Evolutionary conservation across 2,329 filamentous ascomycete species (phyloP).

Genomic region (Dothistroma septosporum): DNA sequence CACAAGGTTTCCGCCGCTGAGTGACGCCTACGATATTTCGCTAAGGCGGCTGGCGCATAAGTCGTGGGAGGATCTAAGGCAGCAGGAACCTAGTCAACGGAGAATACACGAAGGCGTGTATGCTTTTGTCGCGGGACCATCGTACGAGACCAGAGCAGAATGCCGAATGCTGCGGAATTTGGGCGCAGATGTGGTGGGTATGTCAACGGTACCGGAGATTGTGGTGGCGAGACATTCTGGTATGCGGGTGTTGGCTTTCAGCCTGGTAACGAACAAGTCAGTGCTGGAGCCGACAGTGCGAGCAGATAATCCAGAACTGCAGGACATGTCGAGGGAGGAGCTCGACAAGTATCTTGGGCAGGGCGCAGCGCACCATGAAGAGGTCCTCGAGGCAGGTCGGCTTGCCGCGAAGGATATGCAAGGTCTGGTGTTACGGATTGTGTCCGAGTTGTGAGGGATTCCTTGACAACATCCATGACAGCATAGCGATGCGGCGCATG

Average conservation of each 20-base stretch:
- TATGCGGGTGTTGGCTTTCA: slow-evolving; percentile 61
- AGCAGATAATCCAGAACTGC: slow-evolving; percentile 54
- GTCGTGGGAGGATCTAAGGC: slow-evolving; percentile 51
- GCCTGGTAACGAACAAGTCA: slow-evolving; percentile 62
- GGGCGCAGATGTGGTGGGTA: slow-evolving; percentile 66
- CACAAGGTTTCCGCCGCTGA: slow-evolving; percentile 59
- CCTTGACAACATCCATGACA: slow-evolving; percentile 1
- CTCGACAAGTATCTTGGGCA: slow-evolving; percentile 53
- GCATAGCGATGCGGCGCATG: slow-evolving; percentile 8
- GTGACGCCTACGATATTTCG: slow-evolving; percentile 62
- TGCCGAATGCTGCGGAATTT: slow-evolving; percentile 58
- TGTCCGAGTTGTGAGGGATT: slow-evolving; percentile 38
- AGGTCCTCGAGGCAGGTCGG: slow-evolving; percentile 59
- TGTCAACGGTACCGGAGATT: slow-evolving; percentile 67
- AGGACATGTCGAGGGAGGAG: slow-evolving; percentile 48
- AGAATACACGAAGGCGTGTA: slow-evolving; percentile 62
- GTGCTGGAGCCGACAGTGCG: slow-evolving; percentile 56
- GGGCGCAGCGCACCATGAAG: slow-evolving; percentile 61
- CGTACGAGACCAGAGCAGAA: slow-evolving; percentile 63
- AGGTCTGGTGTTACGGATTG: slow-evolving; percentile 45
- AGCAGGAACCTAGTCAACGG: slow-evolving; percentile 43
- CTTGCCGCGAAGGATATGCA: slow-evolving; percentile 62
- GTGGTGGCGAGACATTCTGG: slow-evolving; percentile 61
- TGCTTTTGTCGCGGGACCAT: slow-evolving; percentile 61
- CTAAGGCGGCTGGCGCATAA: slow-evolving; percentile 55